These are phyloP conservation scores for Cornus florida DNA, from an alignment of 148 eudicot species.

Conservation along the genomic window DNA sequence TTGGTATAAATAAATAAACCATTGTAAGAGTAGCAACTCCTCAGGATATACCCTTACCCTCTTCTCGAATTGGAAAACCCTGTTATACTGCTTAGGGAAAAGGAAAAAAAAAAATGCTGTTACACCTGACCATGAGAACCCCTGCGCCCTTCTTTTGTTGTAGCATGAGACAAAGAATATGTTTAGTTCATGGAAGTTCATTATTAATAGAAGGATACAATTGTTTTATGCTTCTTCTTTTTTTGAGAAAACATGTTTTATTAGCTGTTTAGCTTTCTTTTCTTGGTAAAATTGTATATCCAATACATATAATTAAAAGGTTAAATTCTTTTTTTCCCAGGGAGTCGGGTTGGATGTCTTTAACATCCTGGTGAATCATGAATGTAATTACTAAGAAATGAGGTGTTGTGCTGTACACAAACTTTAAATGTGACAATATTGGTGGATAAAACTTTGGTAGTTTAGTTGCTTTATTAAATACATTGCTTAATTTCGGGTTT, in stretches of 20 bases:
- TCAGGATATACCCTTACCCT: too few species aligned
- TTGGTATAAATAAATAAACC: too few species aligned
- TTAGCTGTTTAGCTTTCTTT: too few species aligned
- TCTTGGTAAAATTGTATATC: too few species aligned
- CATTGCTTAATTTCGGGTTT: background rate
- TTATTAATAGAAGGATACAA: background rate
- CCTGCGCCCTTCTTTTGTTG: background rate
- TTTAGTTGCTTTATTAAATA: conserved; percentile 3
- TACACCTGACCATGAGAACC: background rate
- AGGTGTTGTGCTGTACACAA: background rate
- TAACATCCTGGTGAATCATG: background rate
- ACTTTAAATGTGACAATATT: background rate
- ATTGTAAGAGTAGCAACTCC: too few species aligned
- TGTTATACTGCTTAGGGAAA: too few species aligned
- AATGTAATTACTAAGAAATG: background rate
- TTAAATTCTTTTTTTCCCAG: background rate
- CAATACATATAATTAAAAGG: too few species aligned
- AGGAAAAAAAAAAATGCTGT: too few species aligned
- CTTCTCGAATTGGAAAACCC: too few species aligned
- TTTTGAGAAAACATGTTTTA: background rate
- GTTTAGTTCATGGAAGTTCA: background rate
- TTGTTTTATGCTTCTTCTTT: background rate
- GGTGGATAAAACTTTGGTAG: background rate
- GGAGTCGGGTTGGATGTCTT: background rate
- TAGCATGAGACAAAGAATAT: background rate